These are phyloP conservation scores for Scalesia atractyloides DNA, from an alignment of 129 eudicot species.

Conservation along the genomic window DNA sequence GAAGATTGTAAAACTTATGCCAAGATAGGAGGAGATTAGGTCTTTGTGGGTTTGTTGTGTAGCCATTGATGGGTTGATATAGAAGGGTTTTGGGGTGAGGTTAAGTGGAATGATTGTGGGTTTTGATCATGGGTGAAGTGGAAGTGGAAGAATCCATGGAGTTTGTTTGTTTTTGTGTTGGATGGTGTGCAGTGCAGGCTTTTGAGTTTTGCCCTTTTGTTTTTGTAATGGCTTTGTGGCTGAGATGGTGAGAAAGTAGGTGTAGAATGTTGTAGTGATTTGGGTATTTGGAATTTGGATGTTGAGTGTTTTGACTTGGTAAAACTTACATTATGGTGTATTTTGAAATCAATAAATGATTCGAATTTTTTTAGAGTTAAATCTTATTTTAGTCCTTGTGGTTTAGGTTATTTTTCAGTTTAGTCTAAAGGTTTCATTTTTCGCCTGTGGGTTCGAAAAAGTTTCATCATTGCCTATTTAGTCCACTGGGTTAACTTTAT, in stretches of 20 bases:
- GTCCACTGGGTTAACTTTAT: too few relatives aligned
- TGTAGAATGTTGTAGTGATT: slow-evolving; percentile 18
- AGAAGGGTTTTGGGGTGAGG: slow-evolving; percentile 9
- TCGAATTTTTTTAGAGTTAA: too few relatives aligned
- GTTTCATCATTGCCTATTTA: too few relatives aligned
- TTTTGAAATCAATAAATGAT: too few relatives aligned
- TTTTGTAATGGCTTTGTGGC: slow-evolving; percentile 21
- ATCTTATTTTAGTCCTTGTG: too few relatives aligned
- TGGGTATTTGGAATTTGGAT: slow-evolving; percentile 2
- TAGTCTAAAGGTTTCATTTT: too few relatives aligned
- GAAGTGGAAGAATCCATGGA: slow-evolving; percentile 33
- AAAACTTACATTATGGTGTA: too few relatives aligned
- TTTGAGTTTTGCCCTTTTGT: not conserved
- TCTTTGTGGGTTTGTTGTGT: slow-evolving; percentile 34
- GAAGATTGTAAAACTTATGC: slow-evolving; percentile 71
- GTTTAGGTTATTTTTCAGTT: too few relatives aligned
- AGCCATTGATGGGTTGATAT: slow-evolving; percentile 29
- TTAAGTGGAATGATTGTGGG: slow-evolving; percentile 5
- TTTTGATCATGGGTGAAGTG: slow-evolving; percentile 18
- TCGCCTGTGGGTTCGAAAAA: too few relatives aligned
- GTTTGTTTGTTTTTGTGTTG: slow-evolving; percentile 31
- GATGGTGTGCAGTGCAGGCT: slow-evolving; percentile 22
- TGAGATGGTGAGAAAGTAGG: slow-evolving; percentile 32
- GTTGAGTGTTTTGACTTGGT: not conserved
- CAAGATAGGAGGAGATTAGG: slow-evolving; percentile 55